Conservation (phyloP, 2,329 filamentous ascomycete species). For the Pseudogymnoascus sp. region DNA sequence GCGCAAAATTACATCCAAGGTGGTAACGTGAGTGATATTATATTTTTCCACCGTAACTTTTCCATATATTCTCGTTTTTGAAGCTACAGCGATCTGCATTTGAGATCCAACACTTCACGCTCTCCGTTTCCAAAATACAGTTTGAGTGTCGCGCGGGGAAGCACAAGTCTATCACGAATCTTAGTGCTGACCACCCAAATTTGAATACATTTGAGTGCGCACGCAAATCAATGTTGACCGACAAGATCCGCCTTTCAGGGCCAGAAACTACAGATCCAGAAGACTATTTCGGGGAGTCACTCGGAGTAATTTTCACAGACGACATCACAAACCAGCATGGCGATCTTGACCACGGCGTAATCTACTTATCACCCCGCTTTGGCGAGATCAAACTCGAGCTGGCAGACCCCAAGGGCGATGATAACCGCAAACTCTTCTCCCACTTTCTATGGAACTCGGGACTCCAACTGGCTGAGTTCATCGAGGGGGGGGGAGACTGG, state of each 20-base stretch:
- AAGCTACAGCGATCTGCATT: background rate
- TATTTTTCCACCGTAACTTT: background rate
- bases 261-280: constrained; percentile 39
- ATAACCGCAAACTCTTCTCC: constrained; percentile 54
- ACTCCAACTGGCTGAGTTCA: constrained; percentile 45
- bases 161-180: background rate
- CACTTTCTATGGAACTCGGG: constrained; percentile 68
- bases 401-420: constrained; percentile 40
- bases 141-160: background rate
- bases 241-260: constrained; percentile 36
- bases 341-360: constrained; percentile 43
- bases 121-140: background rate
- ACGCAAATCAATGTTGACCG: constrained; percentile 37
- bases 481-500: constrained; percentile 39
- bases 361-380: constrained; percentile 46
- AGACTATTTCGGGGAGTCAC: constrained; percentile 50
- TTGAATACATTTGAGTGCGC: background rate
- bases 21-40: background rate
- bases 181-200: background rate
- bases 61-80: background rate
- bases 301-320: constrained; percentile 60
- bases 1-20: background rate
- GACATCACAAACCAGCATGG: constrained; percentile 60
- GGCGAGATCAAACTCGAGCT: constrained; percentile 21
- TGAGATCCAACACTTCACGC: background rate